Evolutionary conservation across 192 early-diverging fungal genomes (phyloP).

Genomic region (Podila epicladia): DNA sequence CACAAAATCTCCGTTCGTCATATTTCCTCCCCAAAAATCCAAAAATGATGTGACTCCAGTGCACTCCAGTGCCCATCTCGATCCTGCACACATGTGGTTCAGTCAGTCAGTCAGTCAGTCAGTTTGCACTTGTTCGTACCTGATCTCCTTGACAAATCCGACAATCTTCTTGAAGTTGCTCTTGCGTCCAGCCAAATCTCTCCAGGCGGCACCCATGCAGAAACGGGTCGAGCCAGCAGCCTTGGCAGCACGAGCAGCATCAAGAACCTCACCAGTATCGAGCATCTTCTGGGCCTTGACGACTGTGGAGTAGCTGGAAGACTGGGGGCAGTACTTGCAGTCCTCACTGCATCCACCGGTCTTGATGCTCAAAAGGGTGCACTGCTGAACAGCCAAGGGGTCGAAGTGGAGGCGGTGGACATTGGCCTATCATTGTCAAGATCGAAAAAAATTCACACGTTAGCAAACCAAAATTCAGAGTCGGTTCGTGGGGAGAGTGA

Average conservation of each 20-base stretch:
- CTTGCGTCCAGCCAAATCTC: conserved; percentile 82
- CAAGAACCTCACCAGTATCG: conserved; percentile 73
- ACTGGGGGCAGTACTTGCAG: conserved; percentile 87
- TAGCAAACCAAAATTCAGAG: too few species aligned
- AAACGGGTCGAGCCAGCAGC: conserved; percentile 82
- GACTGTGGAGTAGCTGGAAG: conserved; percentile 73
- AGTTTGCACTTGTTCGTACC: conserved; percentile 43
- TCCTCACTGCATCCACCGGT: conserved; percentile 88
- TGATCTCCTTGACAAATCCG: conserved; percentile 78
- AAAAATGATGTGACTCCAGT: too few species aligned
- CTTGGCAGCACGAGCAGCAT: conserved; percentile 77
- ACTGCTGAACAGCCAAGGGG: conserved; percentile 79
- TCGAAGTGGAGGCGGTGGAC: conserved; percentile 80
- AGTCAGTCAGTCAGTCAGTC: too few species aligned
- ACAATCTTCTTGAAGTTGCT: conserved; percentile 85
- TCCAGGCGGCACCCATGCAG: conserved; percentile 91
- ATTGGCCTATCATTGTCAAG: conserved; percentile 59
- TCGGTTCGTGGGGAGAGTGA: too few species aligned
- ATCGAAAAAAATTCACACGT: conserved; percentile 4
- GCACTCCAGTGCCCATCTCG: too few species aligned
- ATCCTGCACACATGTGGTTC: too few species aligned
- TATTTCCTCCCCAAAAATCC: too few species aligned
- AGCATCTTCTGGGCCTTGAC: conserved; percentile 79
- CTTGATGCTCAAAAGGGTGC: conserved; percentile 83
- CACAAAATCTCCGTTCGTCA: too few species aligned